Evolutionary conservation across 2,329 filamentous ascomycete species (phyloP), one percentile per base, ranked within the genome.

Genomic region (Claviceps paspali): DNA sequence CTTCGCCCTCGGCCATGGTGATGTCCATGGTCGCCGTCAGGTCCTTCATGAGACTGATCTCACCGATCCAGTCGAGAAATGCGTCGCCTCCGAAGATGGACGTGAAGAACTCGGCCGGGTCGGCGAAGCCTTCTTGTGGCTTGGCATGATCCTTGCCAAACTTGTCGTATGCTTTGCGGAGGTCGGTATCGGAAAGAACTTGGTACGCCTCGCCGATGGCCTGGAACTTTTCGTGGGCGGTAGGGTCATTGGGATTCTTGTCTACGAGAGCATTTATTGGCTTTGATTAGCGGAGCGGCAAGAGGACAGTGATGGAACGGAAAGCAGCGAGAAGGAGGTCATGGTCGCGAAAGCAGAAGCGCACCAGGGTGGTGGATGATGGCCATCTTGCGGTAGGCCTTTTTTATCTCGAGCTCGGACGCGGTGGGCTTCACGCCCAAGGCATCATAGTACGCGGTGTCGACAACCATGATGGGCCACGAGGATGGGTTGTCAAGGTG

Each of bases 1-100:
- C 67, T 5, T 68, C 70, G 27, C 82, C 79, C 50, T 85, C 83
- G 39, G 82, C 70, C 77, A 86, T 88, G 15, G 85, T 87, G 47
- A 98, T 96, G 52, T 98, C 91, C 88, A 98, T 96, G 31, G 87
- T 94, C 52, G 86, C 85, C 14, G 88, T 96, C 38, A 98, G 70
- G 53, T 98, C 91, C 65, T 95, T 96, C 83, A 98, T 95, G 40
- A 98, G 75, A 35, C 84, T 91, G 49, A 98, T 94, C 68, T 98
- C 91, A 47, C 91, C 91, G 53, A 98, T 96, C 69, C 91, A 85
- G 65, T 98, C 88, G 43, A 81, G 69, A 53, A 98, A 98, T 10
- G 88, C 86, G 50, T 95, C 88, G 42, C 91, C 91, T 49, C 91
- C 91, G 54, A 98, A 98, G 49, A 98, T 98, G 67, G 87, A 92